Conservation (phyloP, 2,329 filamentous ascomycete species). For the Colletotrichum camelliae region DNA sequence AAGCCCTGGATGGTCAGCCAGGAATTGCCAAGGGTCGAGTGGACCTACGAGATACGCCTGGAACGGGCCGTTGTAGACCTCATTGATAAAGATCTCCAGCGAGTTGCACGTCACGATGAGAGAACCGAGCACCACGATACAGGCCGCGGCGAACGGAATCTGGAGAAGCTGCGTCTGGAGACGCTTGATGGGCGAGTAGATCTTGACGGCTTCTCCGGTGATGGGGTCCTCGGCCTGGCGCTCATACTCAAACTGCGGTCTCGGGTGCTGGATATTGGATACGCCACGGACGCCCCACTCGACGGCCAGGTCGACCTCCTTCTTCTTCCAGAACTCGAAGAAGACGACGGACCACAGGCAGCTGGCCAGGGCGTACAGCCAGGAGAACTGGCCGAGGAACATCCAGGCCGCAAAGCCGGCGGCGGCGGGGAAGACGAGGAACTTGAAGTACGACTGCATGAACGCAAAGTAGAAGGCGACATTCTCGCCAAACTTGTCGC, state of each 20-base stretch:
- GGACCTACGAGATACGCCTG: conserved; percentile 78
- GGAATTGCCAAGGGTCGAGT: conserved; percentile 6
- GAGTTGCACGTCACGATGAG: conserved; percentile 88
- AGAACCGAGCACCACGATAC: conserved; percentile 74
- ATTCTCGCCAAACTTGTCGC: conserved; percentile 79
- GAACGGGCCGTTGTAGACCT: conserved; percentile 89
- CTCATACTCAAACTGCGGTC: conserved; percentile 81
- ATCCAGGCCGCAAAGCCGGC: conserved; percentile 82
- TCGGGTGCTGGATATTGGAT: conserved; percentile 78
- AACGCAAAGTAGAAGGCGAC: conserved; percentile 98
- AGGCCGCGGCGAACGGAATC: conserved; percentile 82
- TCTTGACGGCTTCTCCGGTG: conserved; percentile 77
- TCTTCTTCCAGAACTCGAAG: conserved; percentile 95
- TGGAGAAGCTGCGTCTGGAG: conserved; percentile 80
- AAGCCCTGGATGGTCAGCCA: conserved; percentile 64
- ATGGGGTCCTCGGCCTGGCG: conserved; percentile 78
- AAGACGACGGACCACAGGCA: conserved; percentile 90
- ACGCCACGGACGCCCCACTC: conserved; percentile 90
- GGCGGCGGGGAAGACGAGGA: conserved; percentile 80
- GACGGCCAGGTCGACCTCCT: conserved; percentile 84
- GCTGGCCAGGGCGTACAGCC: conserved; percentile 78
- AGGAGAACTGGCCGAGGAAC: conserved; percentile 84
- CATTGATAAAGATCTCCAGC: conserved; percentile 94
- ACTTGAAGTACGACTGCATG: conserved; percentile 86
- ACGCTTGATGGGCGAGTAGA: conserved; percentile 79